Conservation (phyloP, 2,329 filamentous ascomycete genomes). For the Colletotrichum sp. region DNA sequence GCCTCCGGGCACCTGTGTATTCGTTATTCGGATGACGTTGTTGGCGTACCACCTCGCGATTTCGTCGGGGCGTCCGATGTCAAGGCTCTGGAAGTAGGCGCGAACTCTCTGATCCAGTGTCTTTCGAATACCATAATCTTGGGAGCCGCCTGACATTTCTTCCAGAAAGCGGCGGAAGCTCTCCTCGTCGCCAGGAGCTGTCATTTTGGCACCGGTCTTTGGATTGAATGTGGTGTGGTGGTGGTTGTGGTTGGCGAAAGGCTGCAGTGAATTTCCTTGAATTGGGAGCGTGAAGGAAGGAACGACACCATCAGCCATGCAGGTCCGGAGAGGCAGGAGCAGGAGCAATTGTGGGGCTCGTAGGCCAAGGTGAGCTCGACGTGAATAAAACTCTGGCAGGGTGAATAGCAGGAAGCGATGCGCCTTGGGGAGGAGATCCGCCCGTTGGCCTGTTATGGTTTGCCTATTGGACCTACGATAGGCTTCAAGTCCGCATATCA, state of each 20-base stretch:
- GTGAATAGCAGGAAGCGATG: not conserved
- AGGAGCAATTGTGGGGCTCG: not conserved
- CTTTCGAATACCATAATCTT: not conserved
- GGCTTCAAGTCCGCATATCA: fast-evolving
- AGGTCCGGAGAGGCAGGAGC: not conserved
- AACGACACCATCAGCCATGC: fast-evolving
- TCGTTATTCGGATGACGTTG: no score
- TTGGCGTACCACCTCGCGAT: no score
- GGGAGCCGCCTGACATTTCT: not conserved
- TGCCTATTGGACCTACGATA: fast-evolving
- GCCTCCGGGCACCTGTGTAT: no score
- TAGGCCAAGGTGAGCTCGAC: fast-evolving
- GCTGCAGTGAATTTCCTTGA: not conserved
- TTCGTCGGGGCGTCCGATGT: no score
- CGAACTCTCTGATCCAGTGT: not conserved
- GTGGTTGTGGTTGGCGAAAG: not conserved
- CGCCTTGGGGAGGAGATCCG: not conserved
- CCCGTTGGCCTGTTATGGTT: fast-evolving
- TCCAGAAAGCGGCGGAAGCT: not conserved
- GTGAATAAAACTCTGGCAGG: not conserved
- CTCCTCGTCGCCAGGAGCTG: not conserved
- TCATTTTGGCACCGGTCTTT: not conserved
- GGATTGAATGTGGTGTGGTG: not conserved
- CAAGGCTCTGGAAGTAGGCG: not conserved
- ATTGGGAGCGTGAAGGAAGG: fast-evolving